phyloP scores from a whole-genome alignment of 192 early-diverging fungal genomes.

The Lunasporangiospora selenospora region DNA sequence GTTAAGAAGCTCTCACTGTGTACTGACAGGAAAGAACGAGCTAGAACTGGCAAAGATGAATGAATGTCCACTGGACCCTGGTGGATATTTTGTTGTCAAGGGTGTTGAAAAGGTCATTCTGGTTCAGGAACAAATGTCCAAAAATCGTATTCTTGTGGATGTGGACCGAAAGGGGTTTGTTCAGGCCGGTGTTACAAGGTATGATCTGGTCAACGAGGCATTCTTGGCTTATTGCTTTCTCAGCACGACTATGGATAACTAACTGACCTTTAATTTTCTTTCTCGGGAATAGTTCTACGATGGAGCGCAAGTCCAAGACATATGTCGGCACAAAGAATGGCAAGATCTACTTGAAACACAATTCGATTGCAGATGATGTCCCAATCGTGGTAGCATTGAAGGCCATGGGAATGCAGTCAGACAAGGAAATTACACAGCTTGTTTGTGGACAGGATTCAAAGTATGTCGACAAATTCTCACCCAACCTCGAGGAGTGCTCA shows the following conservation, averaged over 20 bases:
- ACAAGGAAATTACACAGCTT: slow-evolving; percentile 94
- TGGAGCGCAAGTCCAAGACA: slow-evolving; percentile 94
- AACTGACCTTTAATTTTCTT: neutral
- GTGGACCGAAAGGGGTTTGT: slow-evolving; percentile 82
- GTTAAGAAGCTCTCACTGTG: slow-evolving; percentile 88
- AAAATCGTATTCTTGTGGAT: slow-evolving; percentile 98
- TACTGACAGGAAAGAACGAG: slow-evolving; percentile 77
- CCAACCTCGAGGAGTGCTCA: slow-evolving; percentile 87
- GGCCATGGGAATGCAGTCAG: slow-evolving; percentile 94
- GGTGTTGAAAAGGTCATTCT: slow-evolving; percentile 98
- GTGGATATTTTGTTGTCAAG: slow-evolving; percentile 96
- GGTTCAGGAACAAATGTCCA: slow-evolving; percentile 98
- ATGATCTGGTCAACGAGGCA: neutral
- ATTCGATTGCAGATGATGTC: slow-evolving; percentile 86
- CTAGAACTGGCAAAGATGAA: slow-evolving; percentile 85
- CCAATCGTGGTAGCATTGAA: slow-evolving; percentile 90
- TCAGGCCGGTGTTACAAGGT: slow-evolving; percentile 84
- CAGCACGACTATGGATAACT: neutral
- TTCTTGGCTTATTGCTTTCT: neutral
- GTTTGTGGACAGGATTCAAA: slow-evolving; percentile 88
- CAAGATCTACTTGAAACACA: slow-evolving; percentile 89
- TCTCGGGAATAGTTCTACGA: slow-evolving; percentile 75
- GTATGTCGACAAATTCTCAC: slow-evolving; percentile 82
- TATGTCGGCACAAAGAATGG: slow-evolving; percentile 70
- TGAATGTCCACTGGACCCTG: slow-evolving; percentile 97